Evolutionary conservation across 2,329 filamentous ascomycete genomes (phyloP).

Genomic region (Talaromyces pinophilus): DNA sequence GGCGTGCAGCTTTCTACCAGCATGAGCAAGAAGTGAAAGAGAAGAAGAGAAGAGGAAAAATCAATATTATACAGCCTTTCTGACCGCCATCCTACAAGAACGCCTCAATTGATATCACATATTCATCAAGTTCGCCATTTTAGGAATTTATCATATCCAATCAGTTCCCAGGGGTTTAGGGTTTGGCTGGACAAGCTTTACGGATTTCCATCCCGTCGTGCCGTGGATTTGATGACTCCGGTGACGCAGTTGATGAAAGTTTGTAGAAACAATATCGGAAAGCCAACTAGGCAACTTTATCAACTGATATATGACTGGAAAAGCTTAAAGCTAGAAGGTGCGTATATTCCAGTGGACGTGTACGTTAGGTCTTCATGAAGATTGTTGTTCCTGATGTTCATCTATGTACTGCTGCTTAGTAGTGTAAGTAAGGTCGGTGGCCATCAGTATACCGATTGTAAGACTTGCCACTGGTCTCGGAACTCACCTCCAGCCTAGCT

Average conservation of each 20-base stretch:
- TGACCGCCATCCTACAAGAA: background rate
- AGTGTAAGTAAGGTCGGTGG: background rate
- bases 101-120: constrained; percentile 19
- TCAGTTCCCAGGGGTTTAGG: background rate
- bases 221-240: constrained; percentile 2
- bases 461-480: constrained; percentile 13
- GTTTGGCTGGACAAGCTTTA: background rate
- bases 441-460: background rate
- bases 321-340: no score
- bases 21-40: background rate
- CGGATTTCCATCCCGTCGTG: constrained; percentile 15
- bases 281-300: background rate
- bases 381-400: background rate
- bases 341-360: background rate
- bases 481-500: background rate
- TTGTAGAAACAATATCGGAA: background rate
- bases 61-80: constrained; percentile 8
- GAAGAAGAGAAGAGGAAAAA: background rate
- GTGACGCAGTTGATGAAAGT: background rate
- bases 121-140: constrained; percentile 17
- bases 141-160: background rate
- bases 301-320: no score
- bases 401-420: background rate
- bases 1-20: background rate
- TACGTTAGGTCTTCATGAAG: background rate